Percentiles rank a stretch among this genome's conserved stretches.
phyloP scores from a whole-genome alignment of 805 yeast species.

The Wickerhamomyces sydowiorum region DNA sequence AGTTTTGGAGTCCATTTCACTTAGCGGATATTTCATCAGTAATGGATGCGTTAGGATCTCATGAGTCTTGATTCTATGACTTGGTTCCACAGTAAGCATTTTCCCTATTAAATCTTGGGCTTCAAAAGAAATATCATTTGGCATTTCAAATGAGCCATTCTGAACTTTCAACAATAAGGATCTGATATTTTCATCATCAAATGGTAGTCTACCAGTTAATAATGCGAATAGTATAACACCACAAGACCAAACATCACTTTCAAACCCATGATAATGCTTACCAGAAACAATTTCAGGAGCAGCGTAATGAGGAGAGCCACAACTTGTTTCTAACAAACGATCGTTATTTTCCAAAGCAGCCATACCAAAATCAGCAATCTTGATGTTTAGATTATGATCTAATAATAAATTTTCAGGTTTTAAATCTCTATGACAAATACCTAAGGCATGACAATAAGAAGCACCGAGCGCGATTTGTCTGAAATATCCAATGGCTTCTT shows the following conservation, averaged over 20 bases:
- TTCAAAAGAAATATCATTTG: conserved; percentile 52
- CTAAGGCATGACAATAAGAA: conserved; percentile 74
- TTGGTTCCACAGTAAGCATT: conserved; percentile 70
- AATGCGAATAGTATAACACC: conserved; percentile 78
- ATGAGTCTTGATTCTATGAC: conserved; percentile 61
- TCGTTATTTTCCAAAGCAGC: conserved; percentile 77
- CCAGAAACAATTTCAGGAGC: conserved; percentile 85
- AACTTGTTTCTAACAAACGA: conserved; percentile 67
- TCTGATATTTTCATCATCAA: conserved; percentile 77
- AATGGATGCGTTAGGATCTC: conserved; percentile 74
- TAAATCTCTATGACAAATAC: conserved; percentile 77
- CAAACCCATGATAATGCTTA: conserved; percentile 73
- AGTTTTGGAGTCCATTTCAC: conserved; percentile 17
- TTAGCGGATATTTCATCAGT: conserved; percentile 52
- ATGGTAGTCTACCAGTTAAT: conserved; percentile 75
- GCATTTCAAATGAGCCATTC: conserved; percentile 71
- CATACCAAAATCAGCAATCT: conserved; percentile 87
- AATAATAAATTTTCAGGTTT: conserved; percentile 75
- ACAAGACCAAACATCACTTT: conserved; percentile 86
- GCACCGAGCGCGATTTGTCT: conserved; percentile 75
- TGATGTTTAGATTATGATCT: conserved; percentile 61
- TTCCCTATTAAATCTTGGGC: conserved; percentile 61
- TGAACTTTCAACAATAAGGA: conserved; percentile 68
- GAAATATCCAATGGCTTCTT: conserved; percentile 71
- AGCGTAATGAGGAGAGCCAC: conserved; percentile 88